phyloP scores from a whole-genome alignment of 2,329 filamentous ascomycete species.

The Penicillium sp. region DNA sequence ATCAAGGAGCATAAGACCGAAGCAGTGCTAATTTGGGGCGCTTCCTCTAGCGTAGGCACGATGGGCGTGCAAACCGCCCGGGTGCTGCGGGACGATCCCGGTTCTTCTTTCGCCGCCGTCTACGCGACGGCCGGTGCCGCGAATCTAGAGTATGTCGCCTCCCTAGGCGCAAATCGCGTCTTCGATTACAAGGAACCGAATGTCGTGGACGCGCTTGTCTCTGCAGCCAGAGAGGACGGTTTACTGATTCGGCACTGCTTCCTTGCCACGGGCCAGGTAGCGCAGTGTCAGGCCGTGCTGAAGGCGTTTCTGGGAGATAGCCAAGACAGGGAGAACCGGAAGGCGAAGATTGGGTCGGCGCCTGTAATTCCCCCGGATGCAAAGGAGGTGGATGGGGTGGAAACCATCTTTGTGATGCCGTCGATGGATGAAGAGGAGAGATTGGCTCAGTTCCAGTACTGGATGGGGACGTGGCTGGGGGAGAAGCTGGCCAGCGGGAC shows the following conservation, averaged over 20 bases:
- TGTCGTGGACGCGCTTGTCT: constrained; percentile 36
- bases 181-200: constrained; percentile 44
- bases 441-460: constrained; percentile 43
- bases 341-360: constrained; percentile 43
- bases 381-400: constrained; percentile 35
- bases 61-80: constrained; percentile 49
- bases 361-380: constrained; percentile 36
- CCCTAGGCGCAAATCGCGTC: constrained; percentile 38
- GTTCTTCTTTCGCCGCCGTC: constrained; percentile 41
- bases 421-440: constrained; percentile 39
- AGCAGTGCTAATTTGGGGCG: constrained; percentile 49
- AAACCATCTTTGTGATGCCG: constrained; percentile 44
- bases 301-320: constrained; percentile 31
- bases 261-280: constrained; percentile 43
- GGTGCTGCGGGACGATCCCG: constrained; percentile 37
- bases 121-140: constrained; percentile 45
- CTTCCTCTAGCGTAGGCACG: constrained; percentile 49
- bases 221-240: constrained; percentile 40
- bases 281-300: constrained; percentile 42
- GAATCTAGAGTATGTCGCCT: constrained; percentile 39
- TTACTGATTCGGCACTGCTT: constrained; percentile 46
- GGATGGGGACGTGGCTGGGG: constrained; percentile 44
- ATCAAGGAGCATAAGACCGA: constrained; percentile 27
- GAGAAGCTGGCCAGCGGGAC: constrained; percentile 34
- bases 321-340: constrained; percentile 4